Conservation (phyloP, 2,329 filamentous ascomycete genomes). For the Fusarium floridanum region DNA sequence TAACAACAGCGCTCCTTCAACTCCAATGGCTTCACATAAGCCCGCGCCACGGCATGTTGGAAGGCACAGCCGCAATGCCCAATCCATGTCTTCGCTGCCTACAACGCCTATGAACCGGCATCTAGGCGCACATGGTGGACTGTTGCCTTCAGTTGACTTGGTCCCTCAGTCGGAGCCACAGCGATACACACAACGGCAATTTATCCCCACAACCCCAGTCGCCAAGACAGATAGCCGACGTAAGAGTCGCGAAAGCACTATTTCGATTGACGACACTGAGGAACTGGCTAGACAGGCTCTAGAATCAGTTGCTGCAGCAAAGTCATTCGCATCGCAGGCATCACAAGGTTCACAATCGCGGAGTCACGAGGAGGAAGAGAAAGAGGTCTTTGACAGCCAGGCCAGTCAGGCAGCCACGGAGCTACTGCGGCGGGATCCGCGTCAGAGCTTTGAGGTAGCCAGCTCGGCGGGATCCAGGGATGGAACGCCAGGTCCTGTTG, state of each 20-base stretch:
- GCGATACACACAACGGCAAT: conserved; percentile 56
- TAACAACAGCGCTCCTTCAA: conserved; percentile 79
- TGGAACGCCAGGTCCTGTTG: conserved; percentile 58
- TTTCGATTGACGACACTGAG: conserved; percentile 76
- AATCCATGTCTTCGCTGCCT: conserved; percentile 88
- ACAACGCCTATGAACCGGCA: conserved; percentile 75
- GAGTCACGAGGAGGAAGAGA: conserved; percentile 50
- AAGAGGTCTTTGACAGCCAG: conserved; percentile 77
- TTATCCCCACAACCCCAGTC: conserved; percentile 60
- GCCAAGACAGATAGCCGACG: conserved; percentile 62
- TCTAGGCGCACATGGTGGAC: conserved; percentile 61
- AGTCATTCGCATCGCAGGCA: conserved; percentile 46
- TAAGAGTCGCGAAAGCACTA: conserved; percentile 86
- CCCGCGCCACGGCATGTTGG: conserved; percentile 63
- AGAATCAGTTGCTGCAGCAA: conserved; percentile 64
- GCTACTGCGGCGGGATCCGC: conserved; percentile 74
- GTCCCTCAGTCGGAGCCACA: conserved; percentile 71
- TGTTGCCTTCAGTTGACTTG: conserved; percentile 73
- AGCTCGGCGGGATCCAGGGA: conserved; percentile 59
- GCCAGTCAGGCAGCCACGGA: conserved; percentile 82
- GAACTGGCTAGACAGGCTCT: conserved; percentile 68
- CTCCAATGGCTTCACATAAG: conserved; percentile 66
- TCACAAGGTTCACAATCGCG: conserved; percentile 47
- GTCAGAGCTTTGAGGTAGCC: conserved; percentile 65
- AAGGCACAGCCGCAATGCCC: conserved; percentile 80